Evolutionary conservation across 768 basidiomycete species (phyloP), one percentile per base, ranked within the genome.

Genomic region (Pulveroboletus sp.): DNA sequence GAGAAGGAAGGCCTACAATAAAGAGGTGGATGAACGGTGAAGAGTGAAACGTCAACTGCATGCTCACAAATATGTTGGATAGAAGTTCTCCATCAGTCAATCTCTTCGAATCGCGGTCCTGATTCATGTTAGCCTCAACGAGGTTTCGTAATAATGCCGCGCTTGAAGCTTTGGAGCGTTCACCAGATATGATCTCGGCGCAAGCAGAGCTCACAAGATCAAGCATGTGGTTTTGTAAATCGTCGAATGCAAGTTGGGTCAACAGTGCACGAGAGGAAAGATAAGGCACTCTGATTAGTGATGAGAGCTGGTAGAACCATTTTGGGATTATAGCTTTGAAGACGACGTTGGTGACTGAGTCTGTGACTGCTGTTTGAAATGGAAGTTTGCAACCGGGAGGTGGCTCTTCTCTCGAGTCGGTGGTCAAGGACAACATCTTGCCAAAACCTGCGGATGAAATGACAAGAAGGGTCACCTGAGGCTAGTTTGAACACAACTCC

Each of bases 11-110:
- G 60, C 57, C 78, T 79, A 31, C 10, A 35, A 13, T 2, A 31
- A 19, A 38, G 38, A 31, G 5, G 17, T 45, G 8, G 24, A 1
- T 34, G 16, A 44, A 40, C n/a, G 16, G 3, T 3, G 22, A 5
- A 13, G 27, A 17, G 27, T 20, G 17, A 12, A 6, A 27, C 35
- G 11, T 3, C 23, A 39, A 34, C 3, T 27, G 31, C 10, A 6
- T 14, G 63, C 74, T 53, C 55, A 77, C 78, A 55, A 76, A 79
- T 45, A 73, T 71, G 51, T 79, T 69, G 5, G 76, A 78, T 6
- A 78, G 54, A 12, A 79, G 47, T 46, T 79, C 77, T 13, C 64
- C 72, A 31, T 79, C 76, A 2, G 70, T 71, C 29, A 79, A 45
- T 49, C 51, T 66, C 47, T 68, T 54, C 11, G 50, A 57, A 3